phyloP scores from a whole-genome alignment of 192 early-diverging fungal genomes.

The Podila epicladia region DNA sequence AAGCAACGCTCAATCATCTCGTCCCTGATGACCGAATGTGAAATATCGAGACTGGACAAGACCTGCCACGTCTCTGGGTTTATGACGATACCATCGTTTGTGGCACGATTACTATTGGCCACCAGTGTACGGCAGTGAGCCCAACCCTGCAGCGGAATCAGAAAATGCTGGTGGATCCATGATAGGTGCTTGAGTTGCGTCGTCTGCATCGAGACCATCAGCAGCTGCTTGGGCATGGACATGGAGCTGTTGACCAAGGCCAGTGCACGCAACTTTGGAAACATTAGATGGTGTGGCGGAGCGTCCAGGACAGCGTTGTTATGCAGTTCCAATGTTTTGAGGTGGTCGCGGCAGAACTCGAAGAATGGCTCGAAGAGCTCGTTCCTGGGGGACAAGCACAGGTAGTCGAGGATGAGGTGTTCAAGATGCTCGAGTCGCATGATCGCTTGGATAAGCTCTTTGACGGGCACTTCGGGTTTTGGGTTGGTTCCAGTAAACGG shows the following conservation, averaged over 20 bases:
- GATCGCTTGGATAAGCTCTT: constrained; percentile 20
- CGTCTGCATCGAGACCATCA: not conserved
- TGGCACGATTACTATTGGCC: not conserved
- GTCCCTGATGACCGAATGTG: constrained; percentile 3
- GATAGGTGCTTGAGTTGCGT: constrained; percentile 17
- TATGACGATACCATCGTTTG: too few species aligned
- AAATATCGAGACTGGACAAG: constrained; percentile 21
- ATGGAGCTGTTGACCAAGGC: constrained; percentile 15
- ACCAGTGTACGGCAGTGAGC: not conserved
- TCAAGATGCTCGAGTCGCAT: constrained; percentile 12
- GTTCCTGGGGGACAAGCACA: not conserved
- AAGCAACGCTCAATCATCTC: not conserved
- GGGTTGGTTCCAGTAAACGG: not conserved
- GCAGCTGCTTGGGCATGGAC: constrained; percentile 4
- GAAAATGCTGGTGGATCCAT: constrained; percentile 9
- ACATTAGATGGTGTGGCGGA: not conserved
- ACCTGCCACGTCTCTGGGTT: not conserved
- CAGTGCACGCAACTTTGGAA: constrained; percentile 11
- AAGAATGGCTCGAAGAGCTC: constrained; percentile 7
- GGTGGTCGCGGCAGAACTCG: constrained; percentile 15
- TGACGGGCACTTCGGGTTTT: not conserved
- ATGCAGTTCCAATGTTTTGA: constrained; percentile 24
- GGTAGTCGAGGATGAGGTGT: constrained; percentile 25
- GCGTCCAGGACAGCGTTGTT: constrained; percentile 8
- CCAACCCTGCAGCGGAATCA: not conserved